Conservation (phyloP, 2,329 filamentous ascomycete genomes). For the Bipolaris cookei region DNA sequence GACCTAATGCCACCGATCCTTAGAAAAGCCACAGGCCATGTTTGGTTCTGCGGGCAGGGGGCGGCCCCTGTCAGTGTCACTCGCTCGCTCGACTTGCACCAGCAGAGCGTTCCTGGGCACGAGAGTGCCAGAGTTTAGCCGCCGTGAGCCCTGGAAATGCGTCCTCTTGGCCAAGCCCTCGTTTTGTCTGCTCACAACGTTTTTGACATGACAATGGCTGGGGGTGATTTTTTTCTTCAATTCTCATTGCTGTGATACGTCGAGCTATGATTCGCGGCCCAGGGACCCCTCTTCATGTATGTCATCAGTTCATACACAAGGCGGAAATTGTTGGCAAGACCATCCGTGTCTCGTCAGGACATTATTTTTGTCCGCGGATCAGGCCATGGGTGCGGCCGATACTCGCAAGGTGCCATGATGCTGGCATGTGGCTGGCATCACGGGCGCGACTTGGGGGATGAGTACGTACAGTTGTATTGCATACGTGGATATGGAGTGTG, state of each 20-base stretch:
- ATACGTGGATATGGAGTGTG: background rate
- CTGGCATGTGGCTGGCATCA: background rate
- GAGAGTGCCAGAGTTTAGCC: constrained; percentile 22
- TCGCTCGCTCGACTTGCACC: constrained; percentile 30
- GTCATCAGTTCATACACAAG: background rate
- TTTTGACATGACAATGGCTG: background rate
- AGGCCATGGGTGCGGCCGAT: constrained; percentile 14
- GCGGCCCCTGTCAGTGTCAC: constrained; percentile 36
- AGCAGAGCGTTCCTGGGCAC: constrained; percentile 35
- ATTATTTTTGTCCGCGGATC: constrained; percentile 21
- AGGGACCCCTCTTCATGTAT: background rate
- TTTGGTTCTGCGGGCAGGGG: constrained; percentile 33
- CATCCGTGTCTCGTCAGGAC: background rate
- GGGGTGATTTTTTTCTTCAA: background rate
- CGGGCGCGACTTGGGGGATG: too few species aligned
- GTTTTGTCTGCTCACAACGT: background rate
- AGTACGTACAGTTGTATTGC: background rate
- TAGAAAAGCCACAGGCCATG: constrained; percentile 33
- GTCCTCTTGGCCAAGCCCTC: background rate
- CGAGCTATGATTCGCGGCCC: background rate
- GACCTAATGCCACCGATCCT: constrained; percentile 34
- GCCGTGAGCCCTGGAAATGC: constrained; percentile 24
- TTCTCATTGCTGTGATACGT: background rate
- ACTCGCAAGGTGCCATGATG: background rate
- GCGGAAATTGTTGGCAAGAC: constrained; percentile 15